Conservation (phyloP, 129 eudicot species). For the Artemisia tridentata region DNA sequence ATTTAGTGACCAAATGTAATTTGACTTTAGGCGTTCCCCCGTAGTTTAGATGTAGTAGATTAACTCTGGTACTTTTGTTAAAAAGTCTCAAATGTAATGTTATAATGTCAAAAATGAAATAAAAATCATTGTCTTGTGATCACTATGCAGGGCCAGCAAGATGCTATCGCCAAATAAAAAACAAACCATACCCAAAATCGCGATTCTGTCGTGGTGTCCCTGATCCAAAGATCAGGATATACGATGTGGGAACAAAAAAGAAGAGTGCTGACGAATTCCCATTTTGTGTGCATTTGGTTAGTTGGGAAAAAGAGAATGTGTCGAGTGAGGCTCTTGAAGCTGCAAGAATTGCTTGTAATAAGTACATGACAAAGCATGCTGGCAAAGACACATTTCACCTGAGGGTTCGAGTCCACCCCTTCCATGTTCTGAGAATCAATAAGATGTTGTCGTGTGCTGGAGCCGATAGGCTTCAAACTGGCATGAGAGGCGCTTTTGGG, state of each 20-base stretch:
- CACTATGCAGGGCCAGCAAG: constrained; percentile 44
- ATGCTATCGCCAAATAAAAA: constrained; percentile 56
- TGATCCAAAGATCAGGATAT: constrained; percentile 55
- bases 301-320: constrained; percentile 64
- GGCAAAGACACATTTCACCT: constrained; percentile 58
- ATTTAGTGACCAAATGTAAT: too few species aligned
- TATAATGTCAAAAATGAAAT: too few species aligned
- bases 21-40: too few species aligned
- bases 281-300: constrained; percentile 51
- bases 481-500: constrained; percentile 67
- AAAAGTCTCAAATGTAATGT: too few species aligned
- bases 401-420: constrained; percentile 61
- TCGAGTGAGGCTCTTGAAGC: constrained; percentile 66
- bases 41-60: too few species aligned
- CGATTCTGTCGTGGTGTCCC: constrained; percentile 58
- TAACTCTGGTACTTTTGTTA: too few species aligned
- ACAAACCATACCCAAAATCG: constrained; percentile 56
- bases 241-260: constrained; percentile 47
- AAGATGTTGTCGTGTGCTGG: constrained; percentile 68
- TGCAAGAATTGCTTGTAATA: constrained; percentile 57
- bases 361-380: constrained; percentile 54
- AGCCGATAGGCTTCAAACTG: constrained; percentile 64
- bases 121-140: too few species aligned
- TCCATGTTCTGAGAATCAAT: constrained; percentile 55
- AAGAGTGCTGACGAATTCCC: constrained; percentile 50